Evolutionary conservation across 768 basidiomycete genomes (phyloP).

Genomic region (Mycena kentingensis): DNA sequence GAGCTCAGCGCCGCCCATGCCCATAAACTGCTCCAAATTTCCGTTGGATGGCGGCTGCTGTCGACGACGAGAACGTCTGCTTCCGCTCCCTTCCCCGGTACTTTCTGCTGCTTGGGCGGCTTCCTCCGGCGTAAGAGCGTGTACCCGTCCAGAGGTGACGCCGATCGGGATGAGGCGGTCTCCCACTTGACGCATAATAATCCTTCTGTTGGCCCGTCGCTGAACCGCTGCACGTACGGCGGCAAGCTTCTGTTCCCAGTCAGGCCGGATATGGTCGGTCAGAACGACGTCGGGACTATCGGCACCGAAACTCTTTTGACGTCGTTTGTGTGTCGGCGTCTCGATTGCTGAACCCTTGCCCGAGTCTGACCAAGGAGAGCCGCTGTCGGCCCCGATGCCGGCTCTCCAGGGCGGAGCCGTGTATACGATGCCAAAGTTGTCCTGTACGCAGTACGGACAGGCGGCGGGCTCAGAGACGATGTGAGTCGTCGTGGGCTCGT

Average conservation of each 20-base stretch:
- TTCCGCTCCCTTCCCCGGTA: constrained; percentile 42
- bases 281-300: constrained; percentile 91
- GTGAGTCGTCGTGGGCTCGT: constrained; percentile 92
- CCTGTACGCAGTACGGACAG: constrained; percentile 97
- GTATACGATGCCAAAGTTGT: constrained; percentile 95
- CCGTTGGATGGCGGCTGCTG: constrained; percentile 49
- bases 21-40: constrained; percentile 71
- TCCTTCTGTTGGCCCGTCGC: constrained; percentile 92
- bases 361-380: constrained; percentile 56
- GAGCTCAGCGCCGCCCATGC: constrained; percentile 82
- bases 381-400: constrained; percentile 75
- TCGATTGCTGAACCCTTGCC: constrained; percentile 45
- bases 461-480: constrained; percentile 95
- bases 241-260: constrained; percentile 96
- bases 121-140: constrained; percentile 64
- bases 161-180: constrained; percentile 97
- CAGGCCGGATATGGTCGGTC: constrained; percentile 93
- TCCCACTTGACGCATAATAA: constrained; percentile 98
- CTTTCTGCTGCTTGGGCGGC: constrained; percentile 45
- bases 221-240: constrained; percentile 94
- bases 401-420: constrained; percentile 77
- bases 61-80: constrained; percentile 62
- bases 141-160: constrained; percentile 85
- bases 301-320: constrained; percentile 86
- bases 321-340: constrained; percentile 60